Base-by-base conservation (phyloP, 331 rosid species). In the Quercus phellos region DNA sequence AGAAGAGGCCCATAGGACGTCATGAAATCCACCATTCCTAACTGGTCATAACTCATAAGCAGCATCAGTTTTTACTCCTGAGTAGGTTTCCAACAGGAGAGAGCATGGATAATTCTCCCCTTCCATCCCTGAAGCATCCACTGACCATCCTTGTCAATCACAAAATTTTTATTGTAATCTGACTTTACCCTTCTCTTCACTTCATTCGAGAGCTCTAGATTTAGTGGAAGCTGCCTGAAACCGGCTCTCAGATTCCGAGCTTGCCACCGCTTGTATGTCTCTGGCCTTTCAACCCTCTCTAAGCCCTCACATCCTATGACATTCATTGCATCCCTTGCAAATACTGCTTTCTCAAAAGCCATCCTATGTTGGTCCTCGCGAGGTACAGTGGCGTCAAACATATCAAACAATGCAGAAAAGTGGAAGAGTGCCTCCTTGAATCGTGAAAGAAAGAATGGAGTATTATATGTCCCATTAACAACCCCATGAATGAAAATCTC, bases 121-220 rank as follows among this genome's bases (percentile, higher is more conserved):
- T 90, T 93, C 96, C 96, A 93, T 68, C 96, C 96, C 42, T 88
- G 96, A 69, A 90, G 88, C 94, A 93, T 83, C 97, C 96, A 93
- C 66, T 76, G 74, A 26, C 75, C 78, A 56, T 90, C 89, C 86
- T 90, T 84, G 77, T 86, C 92, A 30, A 92, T 69, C 16, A 80
- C 79, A 84, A 92, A 92, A 78, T 90, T 88, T 46, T 19, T 83
- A 78, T 86, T 87, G 77, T 89, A 89, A 71, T 86, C 76, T 67
- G 29, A 63, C 74, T 71, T 85, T 16, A 88, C 51, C 77, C 75
- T 89, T 0, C 27, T 55, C 88, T 73, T 87, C 51, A 82, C 53
- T 51, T 72, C 84, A 72, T 53, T 72, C 85, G 86, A 74, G 12
- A 90, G 19, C 51, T 85, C 88, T 16, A 18, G 3, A 58, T 76